Evolutionary conservation across 1,139 yeast genomes (phyloP), one percentile per base, ranked within the genome.

Genomic region (Kodamaea alishanica): DNA sequence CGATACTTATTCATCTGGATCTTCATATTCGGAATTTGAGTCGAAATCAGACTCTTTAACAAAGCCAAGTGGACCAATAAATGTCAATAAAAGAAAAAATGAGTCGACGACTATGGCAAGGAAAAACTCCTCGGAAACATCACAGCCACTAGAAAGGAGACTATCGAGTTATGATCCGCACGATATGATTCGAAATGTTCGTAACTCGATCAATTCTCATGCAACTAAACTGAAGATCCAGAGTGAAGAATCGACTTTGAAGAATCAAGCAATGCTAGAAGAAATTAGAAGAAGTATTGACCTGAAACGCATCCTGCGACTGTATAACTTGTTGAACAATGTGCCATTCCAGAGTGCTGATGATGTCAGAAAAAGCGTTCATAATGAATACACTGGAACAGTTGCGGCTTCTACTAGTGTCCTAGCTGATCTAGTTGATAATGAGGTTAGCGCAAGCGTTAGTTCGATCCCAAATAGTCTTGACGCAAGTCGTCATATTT

Each of bases 221-320:
- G 40, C 38, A 5, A 33, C 32, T 8, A 38, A 41, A 30, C 34
- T 37, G 32, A 51, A 48, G 35, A 43, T 48, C 8, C 39, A 35
- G 9, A 27, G 41, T 15, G 40, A 37, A 6, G 44, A 46, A 34
- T 47, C 39, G 34, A 34, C 34, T 12, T 39, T 33, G 29, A 51
- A 48, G 37, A 48, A 48, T 35, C 52, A 48, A 28, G 44, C 45
- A 6, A 46, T 55, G 22, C 32, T 57, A 12, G 48, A 49, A 2
- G 56, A 53, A 10, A 44, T 58, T 32, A 46, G 61, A 23, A 50
- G 50, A 12, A 49, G 54, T 35, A 47, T 58, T 11, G 60, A 58
- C 29, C 49, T 30, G 40, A 50, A 52, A 26, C 41, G 54, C 6
- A 37, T 36, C n/a, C 40, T 30, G 36, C 31, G 36, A 37, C 28